Conservation (phyloP, 768 basidiomycete species). For the Leucocoprinus sp. region DNA sequence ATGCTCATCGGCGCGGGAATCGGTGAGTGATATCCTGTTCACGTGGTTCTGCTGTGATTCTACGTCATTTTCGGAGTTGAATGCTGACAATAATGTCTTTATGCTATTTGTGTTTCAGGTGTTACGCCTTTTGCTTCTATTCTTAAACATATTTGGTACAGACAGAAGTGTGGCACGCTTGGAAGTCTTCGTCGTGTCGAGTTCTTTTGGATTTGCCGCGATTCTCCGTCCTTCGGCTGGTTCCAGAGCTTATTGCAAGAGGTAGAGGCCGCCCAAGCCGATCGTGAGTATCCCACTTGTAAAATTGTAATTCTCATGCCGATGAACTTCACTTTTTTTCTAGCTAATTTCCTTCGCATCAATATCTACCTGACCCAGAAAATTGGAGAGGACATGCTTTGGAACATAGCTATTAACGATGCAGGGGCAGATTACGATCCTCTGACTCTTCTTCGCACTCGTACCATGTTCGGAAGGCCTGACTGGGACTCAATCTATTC, state of each 20-base stretch:
- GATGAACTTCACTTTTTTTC: slow-evolving; percentile 12
- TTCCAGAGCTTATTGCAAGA: slow-evolving; percentile 86
- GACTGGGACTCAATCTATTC: slow-evolving; percentile 81
- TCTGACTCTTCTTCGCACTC: slow-evolving; percentile 77
- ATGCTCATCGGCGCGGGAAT: slow-evolving; percentile 93
- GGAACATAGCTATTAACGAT: slow-evolving; percentile 88
- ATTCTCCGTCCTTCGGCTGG: slow-evolving; percentile 98
- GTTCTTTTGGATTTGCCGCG: slow-evolving; percentile 91
- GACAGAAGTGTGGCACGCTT: slow-evolving; percentile 68
- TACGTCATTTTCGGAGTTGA: neutral
- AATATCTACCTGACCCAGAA: slow-evolving; percentile 87
- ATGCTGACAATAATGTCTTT: neutral
- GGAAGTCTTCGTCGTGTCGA: slow-evolving; percentile 83
- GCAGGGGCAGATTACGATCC: slow-evolving; percentile 83
- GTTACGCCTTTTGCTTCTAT: slow-evolving; percentile 95
- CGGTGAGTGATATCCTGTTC: slow-evolving; percentile 43
- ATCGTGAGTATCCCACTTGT: slow-evolving; percentile 50
- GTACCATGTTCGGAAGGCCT: slow-evolving; percentile 89
- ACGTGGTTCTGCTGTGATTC: neutral
- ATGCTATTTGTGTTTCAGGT: slow-evolving; percentile 30
- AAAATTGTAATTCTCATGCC: neutral
- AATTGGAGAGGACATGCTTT: slow-evolving; percentile 78
- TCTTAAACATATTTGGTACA: slow-evolving; percentile 94
- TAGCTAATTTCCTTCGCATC: slow-evolving; percentile 89
- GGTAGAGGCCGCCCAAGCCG: slow-evolving; percentile 81